Evolutionary conservation across 805 yeast genomes (phyloP), one percentile per base, ranked within the genome.

Genomic region (Barnettozyma sucrosica): DNA sequence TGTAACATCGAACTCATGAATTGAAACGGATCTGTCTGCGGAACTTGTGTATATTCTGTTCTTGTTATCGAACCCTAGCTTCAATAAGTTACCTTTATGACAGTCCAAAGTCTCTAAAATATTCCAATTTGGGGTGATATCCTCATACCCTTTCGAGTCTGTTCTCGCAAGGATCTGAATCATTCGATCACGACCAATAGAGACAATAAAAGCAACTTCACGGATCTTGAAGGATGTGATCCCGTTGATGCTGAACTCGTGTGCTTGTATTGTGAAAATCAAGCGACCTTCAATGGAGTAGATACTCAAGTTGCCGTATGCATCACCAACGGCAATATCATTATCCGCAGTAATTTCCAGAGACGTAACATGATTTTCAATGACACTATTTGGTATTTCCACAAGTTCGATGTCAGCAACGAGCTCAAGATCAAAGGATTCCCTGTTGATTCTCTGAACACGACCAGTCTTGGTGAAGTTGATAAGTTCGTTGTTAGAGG

Each of bases 151-250:
- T 13, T 36, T 47, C 19, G 28, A 39, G 1, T 28, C n/a, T 1
- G 41, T 28, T 8, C 45, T 65, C 13, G 58, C 56, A 49, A 77
- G 78, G 0, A 81, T 57, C 57, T 82, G 88, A 26, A 82, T 72
- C 69, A 81, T 82, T 44, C 88, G 58, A 57, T 82, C 88, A 37
- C 87, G 63, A 1, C 84, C 77, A 24, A 76, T 74, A 36, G 79
- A 72, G 18, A 71, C 70, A 5, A 75, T 55, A 41, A 74, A 67
- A 33, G 64, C 56, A 16, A 49, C 38, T 0, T 51, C 50, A 0
- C 51, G 64, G 4, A 65, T 47, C 38, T 61, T 56, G 47, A 75
- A 74, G 44, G 60, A 65, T 1, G 61, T 46, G 2, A 78, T 55
- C 39, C 74, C 80, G 49, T 76, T 79, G 14, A 79, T 62, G 10